Base-by-base conservation (phyloP, 176 grass and related monocot species). In the Luzula sylvatica region DNA sequence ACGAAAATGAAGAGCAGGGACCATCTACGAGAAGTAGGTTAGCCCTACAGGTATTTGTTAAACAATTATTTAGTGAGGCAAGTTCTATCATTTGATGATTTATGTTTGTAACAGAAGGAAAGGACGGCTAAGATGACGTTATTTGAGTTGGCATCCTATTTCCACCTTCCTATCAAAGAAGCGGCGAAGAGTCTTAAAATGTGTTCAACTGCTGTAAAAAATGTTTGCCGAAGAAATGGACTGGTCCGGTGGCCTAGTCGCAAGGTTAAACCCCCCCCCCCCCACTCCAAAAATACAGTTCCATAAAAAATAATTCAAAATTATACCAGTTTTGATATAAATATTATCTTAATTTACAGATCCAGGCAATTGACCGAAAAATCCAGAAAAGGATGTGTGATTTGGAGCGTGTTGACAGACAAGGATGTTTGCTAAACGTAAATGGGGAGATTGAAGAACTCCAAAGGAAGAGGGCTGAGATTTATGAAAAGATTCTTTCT, bases 211-310 rank as follows among this genome's bases (percentile, higher is more conserved):
- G 56, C 66, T 2, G 26, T 71, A 21, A 78, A 71, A 42, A 48
- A 52, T n/a, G 42, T 69, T 9, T 70, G 66, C 20, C 38, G 74
- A 1, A 46, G 57, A 21, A 49, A 56, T 17, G 74, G 74, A 15
- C 12, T 78, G 26, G 16, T 26, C 15, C 65, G 58, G 3, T 78
- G 74, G 74, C 74, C 74, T 1, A 71, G 66, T 17, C 50, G 74
- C 20, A 26, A 78, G 48, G 66, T 77, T 21, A 30, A 46, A 5
- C 65, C 26, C 32, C 38, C 23, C 51, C 41, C 50, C 16, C n/a
- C n/a, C n/a, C n/a, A n/a, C n/a, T n/a, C n/a, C n/a, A n/a, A n/a
- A n/a, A n/a, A n/a, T n/a, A 57, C 2, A 57, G 4, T 12, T 38
- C 7, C 4, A 57, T 2, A n/a, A 0, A 20, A 8, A 8, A 8